These are phyloP conservation scores for Ustilago curta DNA, from an alignment of 1,284 basidiomycete genomes.

Conservation along the genomic window DNA sequence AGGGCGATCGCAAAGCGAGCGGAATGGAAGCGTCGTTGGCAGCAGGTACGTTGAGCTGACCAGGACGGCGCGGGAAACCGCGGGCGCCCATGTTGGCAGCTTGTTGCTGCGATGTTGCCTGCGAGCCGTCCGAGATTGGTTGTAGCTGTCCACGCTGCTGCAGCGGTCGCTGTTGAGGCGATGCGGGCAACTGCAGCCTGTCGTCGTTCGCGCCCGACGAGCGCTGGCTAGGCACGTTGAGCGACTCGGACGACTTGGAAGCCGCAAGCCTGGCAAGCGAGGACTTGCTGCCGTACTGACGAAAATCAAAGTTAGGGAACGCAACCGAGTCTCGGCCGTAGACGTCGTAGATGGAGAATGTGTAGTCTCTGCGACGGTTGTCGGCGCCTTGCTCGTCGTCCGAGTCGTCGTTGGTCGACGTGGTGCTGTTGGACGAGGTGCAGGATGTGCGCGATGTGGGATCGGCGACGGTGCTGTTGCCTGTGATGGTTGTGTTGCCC, in stretches of 20 bases:
- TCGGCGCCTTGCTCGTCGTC: slow-evolving; percentile 49
- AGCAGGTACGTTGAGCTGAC: slow-evolving; percentile 33
- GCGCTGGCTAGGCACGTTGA: slow-evolving; percentile 30
- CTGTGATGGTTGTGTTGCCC: slow-evolving; percentile 10
- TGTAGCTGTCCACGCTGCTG: slow-evolving; percentile 12
- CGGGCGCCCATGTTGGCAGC: background rate
- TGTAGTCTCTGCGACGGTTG: slow-evolving; percentile 54
- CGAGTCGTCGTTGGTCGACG: slow-evolving; percentile 56
- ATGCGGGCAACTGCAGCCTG: slow-evolving; percentile 26
- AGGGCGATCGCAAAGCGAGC: slow-evolving; percentile 48
- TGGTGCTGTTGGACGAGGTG: slow-evolving; percentile 48
- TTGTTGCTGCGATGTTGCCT: slow-evolving; percentile 6
- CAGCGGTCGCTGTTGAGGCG: slow-evolving; percentile 31
- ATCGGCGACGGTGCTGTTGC: slow-evolving; percentile 18
- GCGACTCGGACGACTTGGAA: slow-evolving; percentile 45
- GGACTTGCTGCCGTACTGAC: slow-evolving; percentile 45
- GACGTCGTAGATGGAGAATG: slow-evolving; percentile 65
- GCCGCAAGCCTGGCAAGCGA: slow-evolving; percentile 40
- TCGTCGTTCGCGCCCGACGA: slow-evolving; percentile 28
- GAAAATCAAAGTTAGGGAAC: slow-evolving; percentile 64
- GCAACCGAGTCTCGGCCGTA: slow-evolving; percentile 66
- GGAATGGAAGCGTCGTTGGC: slow-evolving; percentile 39
- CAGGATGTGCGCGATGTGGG: slow-evolving; percentile 32
- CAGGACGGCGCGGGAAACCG: slow-evolving; percentile 25
- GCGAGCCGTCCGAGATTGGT: background rate